A percentile compares a stretch with the other conserved stretches of the same genome.
Conservation (phyloP, 768 basidiomycete species). For the Lyophyllum semitale region DNA sequence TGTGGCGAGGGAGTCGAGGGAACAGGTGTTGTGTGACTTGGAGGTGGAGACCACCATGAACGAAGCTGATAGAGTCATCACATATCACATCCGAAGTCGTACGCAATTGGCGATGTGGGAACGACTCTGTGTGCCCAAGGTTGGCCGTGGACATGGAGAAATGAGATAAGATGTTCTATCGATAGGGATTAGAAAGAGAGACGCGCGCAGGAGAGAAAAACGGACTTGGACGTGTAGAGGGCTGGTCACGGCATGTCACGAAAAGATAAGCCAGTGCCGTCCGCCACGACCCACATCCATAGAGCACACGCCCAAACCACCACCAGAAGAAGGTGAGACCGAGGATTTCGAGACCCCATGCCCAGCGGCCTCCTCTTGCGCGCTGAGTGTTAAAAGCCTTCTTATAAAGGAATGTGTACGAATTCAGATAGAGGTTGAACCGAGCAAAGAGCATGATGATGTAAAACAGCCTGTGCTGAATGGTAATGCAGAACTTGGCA, state of each 20-base stretch:
- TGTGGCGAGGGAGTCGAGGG: slow-evolving; percentile 93
- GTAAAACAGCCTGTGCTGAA: slow-evolving; percentile 95
- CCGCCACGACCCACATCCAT: slow-evolving; percentile 70
- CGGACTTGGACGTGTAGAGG: slow-evolving; percentile 93
- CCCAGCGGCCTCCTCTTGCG: slow-evolving; percentile 73
- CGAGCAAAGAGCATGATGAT: slow-evolving; percentile 86
- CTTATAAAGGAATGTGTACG: slow-evolving; percentile 74
- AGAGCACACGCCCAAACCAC: slow-evolving; percentile 80
- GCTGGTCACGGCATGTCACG: slow-evolving; percentile 82
- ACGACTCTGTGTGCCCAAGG: slow-evolving; percentile 88
- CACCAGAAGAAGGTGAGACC: slow-evolving; percentile 84
- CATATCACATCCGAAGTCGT: slow-evolving; percentile 98
- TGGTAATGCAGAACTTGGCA: slow-evolving; percentile 60
- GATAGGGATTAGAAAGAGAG: not conserved
- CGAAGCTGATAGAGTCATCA: slow-evolving; percentile 75
- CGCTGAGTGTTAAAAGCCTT: slow-evolving; percentile 66
- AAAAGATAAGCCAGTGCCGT: slow-evolving; percentile 74
- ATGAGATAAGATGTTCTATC: slow-evolving; percentile 92
- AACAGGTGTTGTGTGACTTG: slow-evolving; percentile 98
- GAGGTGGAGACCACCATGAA: slow-evolving; percentile 97
- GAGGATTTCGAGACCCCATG: slow-evolving; percentile 73
- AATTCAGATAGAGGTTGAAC: slow-evolving; percentile 92
- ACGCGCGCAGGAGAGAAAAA: slow-evolving; percentile 5
- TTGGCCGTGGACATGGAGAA: slow-evolving; percentile 94
- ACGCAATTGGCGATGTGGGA: slow-evolving; percentile 90